Evolutionary conservation across 164 flowering plant genomes (phyloP).

Genomic region (Malania oleifera): DNA sequence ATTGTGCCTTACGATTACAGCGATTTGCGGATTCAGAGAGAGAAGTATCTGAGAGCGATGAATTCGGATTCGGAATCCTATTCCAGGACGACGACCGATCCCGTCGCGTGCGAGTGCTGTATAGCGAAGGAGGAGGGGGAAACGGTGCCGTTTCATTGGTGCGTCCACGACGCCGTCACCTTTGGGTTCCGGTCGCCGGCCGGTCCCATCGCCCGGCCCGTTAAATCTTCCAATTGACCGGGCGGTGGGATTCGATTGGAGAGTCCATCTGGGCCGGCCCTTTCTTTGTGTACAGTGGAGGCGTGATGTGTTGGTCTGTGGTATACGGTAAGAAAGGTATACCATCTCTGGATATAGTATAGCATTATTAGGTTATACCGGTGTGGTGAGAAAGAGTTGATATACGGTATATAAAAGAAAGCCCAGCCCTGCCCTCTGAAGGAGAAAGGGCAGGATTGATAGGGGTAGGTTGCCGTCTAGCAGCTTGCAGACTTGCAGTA

Average conservation of each 20-base stretch:
- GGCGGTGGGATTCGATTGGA: too few species aligned
- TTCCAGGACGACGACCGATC: not conserved
- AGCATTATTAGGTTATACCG: too few species aligned
- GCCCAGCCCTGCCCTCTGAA: too few species aligned
- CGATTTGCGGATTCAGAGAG: conserved; percentile 21
- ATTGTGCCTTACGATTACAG: not conserved
- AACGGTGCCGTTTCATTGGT: conserved; percentile 38
- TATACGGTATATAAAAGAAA: too few species aligned
- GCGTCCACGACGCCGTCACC: conserved; percentile 38
- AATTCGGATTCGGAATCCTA: conserved; percentile 7
- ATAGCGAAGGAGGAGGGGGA: conserved; percentile 13
- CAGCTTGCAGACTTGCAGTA: too few species aligned
- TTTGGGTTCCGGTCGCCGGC: conserved; percentile 34
- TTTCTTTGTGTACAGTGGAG: not conserved
- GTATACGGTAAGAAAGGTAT: conserved; percentile 7
- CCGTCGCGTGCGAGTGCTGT: conserved; percentile 29
- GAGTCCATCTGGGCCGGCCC: too few species aligned
- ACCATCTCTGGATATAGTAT: too few species aligned
- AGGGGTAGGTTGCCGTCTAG: too few species aligned
- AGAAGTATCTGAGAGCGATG: conserved; percentile 26
- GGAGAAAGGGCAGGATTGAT: too few species aligned
- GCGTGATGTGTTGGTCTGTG: not conserved
- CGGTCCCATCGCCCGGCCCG: conserved; percentile 54
- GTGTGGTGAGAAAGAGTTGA: too few species aligned
- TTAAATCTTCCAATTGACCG: conserved; percentile 10